Conservation (phyloP, 768 basidiomycete genomes). For the Lyophyllum shimeji region DNA sequence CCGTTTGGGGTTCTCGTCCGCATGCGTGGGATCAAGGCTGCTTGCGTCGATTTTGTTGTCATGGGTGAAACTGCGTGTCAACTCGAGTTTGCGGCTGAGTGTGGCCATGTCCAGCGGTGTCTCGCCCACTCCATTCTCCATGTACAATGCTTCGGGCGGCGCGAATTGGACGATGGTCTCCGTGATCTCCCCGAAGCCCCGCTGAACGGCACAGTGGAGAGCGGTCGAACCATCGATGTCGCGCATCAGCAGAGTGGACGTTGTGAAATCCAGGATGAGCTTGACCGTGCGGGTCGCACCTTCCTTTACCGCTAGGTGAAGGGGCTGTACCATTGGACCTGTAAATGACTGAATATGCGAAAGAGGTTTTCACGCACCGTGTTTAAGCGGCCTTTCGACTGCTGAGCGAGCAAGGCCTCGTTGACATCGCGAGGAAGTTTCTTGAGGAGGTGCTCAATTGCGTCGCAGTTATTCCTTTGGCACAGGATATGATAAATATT, state of each 20-base stretch:
- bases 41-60: not conserved
- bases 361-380: constrained; percentile 34
- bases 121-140: constrained; percentile 53
- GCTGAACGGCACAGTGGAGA: constrained; percentile 46
- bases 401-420: constrained; percentile 42
- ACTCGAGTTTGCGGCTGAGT: constrained; percentile 26
- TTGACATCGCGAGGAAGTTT: constrained; percentile 52
- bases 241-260: constrained; percentile 33
- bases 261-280: constrained; percentile 37
- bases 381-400: constrained; percentile 43
- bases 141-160: constrained; percentile 37
- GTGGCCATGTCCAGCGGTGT: constrained; percentile 38
- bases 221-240: constrained; percentile 52
- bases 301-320: constrained; percentile 50
- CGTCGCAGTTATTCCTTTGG: constrained; percentile 20
- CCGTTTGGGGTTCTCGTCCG: constrained; percentile 12
- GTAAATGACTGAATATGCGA: not conserved
- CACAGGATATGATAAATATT: constrained; percentile 57
- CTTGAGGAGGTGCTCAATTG: constrained; percentile 43
- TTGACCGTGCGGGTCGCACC: constrained; percentile 28
- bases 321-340: constrained; percentile 35
- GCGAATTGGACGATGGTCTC: constrained; percentile 36
- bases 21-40: constrained; percentile 1
- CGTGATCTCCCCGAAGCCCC: constrained; percentile 33
- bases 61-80: constrained; percentile 13